These are phyloP conservation scores for Epichloe sylvatica DNA, from an alignment of 2,329 filamentous ascomycete genomes.

Conservation along the genomic window DNA sequence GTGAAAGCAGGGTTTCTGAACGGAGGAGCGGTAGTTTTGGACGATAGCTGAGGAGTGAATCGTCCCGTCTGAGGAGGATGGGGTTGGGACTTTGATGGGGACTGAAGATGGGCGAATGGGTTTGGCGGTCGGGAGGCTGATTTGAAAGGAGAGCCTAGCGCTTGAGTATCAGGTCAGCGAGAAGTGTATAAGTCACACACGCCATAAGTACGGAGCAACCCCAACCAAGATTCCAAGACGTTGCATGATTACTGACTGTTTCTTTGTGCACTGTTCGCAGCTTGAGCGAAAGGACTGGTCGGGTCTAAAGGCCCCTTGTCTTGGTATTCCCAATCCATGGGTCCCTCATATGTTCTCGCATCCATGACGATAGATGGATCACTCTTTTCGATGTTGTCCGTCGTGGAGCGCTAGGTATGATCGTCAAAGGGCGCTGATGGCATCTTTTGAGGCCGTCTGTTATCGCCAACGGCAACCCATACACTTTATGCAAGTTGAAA, in stretches of 20 bases:
- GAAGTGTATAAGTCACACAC: not conserved
- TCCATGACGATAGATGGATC: conserved; percentile 26
- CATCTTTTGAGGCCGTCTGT: conserved; percentile 3
- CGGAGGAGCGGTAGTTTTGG: conserved; percentile 30
- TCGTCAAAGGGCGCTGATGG: not conserved
- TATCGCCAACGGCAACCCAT: conserved; percentile 16
- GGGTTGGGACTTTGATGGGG: conserved; percentile 27
- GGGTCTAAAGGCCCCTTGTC: conserved; percentile 42
- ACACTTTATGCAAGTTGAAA: conserved; percentile 9
- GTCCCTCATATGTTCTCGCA: conserved; percentile 42
- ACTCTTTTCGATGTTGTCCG: not conserved
- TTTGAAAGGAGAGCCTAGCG: conserved; percentile 26
- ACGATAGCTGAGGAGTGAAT: conserved; percentile 31
- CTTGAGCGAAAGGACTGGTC: conserved; percentile 47
- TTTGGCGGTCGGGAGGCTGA: conserved; percentile 17
- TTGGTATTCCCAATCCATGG: conserved; percentile 56
- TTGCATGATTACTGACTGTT: conserved; percentile 25
- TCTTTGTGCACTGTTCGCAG: conserved; percentile 26
- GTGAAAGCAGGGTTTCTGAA: conserved; percentile 53
- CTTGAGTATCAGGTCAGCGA: conserved; percentile 15
- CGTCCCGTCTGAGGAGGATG: conserved; percentile 28
- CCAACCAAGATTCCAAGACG: not conserved
- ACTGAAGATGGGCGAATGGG: conserved; percentile 22
- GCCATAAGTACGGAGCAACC: not conserved
- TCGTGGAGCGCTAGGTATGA: not conserved